Evolutionary conservation across 345 rosid species (phyloP).

Genomic region (Raphanus sativus): DNA sequence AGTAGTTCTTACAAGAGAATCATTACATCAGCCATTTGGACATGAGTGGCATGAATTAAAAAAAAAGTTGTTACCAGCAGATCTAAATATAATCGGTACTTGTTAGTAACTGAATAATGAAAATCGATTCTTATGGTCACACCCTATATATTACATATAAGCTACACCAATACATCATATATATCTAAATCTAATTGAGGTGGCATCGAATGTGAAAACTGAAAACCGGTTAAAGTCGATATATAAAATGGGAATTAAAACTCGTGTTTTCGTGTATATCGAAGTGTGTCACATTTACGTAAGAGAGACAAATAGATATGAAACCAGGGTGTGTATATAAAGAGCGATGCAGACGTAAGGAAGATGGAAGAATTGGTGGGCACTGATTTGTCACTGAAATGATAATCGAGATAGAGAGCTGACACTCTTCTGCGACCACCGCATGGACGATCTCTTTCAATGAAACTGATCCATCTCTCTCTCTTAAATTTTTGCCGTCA

Average conservation of each 20-base stretch:
- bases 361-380: slow-evolving; percentile 19
- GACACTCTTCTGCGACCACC: slow-evolving; percentile 35
- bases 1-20: too few relatives aligned
- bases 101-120: neutral
- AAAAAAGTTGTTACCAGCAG: neutral
- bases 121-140: neutral
- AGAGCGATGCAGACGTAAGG: slow-evolving; percentile 33
- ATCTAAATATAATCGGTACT: neutral
- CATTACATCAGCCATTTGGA: too few relatives aligned
- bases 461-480: slow-evolving; percentile 41
- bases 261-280: neutral
- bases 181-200: neutral
- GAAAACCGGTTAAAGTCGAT: neutral
- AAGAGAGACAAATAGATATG: slow-evolving; percentile 28
- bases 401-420: slow-evolving; percentile 45
- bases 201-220: neutral
- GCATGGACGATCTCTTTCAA: slow-evolving; percentile 42
- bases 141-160: neutral
- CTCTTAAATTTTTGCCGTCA: slow-evolving; percentile 47
- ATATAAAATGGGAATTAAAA: neutral
- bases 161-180: neutral
- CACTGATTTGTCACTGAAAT: slow-evolving; percentile 33
- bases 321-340: neutral
- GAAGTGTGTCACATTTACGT: neutral
- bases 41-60: too few relatives aligned